Evolutionary conservation across 192 early-diverging fungal species (phyloP).

Genomic region (Linnemannia elongata): DNA sequence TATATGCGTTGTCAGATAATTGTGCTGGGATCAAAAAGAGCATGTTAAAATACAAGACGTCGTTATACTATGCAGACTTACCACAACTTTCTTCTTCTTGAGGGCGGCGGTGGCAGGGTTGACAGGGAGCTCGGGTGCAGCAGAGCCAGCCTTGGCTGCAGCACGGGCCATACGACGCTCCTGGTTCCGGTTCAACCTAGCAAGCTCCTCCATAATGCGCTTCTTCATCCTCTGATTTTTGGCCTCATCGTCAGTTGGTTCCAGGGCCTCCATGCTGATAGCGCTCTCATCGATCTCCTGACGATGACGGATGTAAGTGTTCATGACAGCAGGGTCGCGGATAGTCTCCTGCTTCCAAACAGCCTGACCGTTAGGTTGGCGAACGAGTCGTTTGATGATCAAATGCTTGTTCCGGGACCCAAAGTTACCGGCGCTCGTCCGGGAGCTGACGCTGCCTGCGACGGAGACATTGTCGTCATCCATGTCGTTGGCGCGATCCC

Average conservation of each 20-base stretch:
- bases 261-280: conserved; percentile 61
- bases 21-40: background rate
- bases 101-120: conserved; percentile 50
- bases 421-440: conserved; percentile 65
- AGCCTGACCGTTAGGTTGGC: conserved; percentile 70
- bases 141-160: conserved; percentile 64
- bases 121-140: conserved; percentile 52
- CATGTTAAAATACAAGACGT: background rate
- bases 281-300: conserved; percentile 81
- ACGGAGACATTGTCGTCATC: conserved; percentile 70
- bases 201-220: conserved; percentile 74
- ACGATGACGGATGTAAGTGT: conserved; percentile 90
- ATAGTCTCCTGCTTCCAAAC: conserved; percentile 87
- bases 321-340: conserved; percentile 86
- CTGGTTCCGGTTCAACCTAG: conserved; percentile 73
- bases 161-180: conserved; percentile 70
- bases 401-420: conserved; percentile 69
- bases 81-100: conserved; percentile 74
- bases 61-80: conserved; percentile 7
- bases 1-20: background rate
- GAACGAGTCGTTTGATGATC: conserved; percentile 71
- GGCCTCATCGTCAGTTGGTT: conserved; percentile 70
- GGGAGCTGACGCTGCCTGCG: conserved; percentile 66
- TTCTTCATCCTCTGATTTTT: conserved; percentile 69
- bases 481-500: conserved; percentile 46